These are phyloP conservation scores for Colletotrichum truncatum DNA, from an alignment of 2,329 filamentous ascomycete genomes.

Conservation along the genomic window DNA sequence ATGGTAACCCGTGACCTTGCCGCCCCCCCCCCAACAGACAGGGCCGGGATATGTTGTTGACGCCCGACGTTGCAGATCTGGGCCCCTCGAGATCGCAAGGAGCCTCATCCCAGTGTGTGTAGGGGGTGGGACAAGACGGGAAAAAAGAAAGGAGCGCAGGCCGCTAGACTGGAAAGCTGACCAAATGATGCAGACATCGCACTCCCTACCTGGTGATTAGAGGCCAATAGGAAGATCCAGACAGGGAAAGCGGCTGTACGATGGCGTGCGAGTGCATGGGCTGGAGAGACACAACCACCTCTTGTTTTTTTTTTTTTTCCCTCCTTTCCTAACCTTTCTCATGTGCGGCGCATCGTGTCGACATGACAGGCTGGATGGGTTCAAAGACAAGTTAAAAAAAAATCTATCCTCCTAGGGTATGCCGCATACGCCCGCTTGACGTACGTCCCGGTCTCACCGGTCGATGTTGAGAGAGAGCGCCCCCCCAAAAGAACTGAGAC, in stretches of 20 bases:
- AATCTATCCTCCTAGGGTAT: conserved; percentile 9
- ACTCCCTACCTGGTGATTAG: conserved; percentile 1
- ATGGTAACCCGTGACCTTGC: neutral
- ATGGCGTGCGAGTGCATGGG: conserved; percentile 7
- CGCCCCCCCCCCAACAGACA: neutral
- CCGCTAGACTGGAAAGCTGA: conserved; percentile 13
- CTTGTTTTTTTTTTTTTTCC: neutral
- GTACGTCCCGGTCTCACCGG: conserved; percentile 18
- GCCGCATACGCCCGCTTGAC: conserved; percentile 18
- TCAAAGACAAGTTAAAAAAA: too few species aligned
- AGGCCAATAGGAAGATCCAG: conserved; percentile 10
- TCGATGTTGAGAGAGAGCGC: neutral
- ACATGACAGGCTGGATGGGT: conserved; percentile 14
- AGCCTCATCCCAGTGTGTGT: conserved; percentile 8
- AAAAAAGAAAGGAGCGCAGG: conserved; percentile 21
- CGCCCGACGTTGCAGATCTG: conserved; percentile 23
- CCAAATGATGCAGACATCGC: conserved; percentile 6
- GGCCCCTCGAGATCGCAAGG: conserved; percentile 1
- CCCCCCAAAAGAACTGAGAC: conserved; percentile 17
- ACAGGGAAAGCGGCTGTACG: neutral
- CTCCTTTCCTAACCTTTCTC: too few species aligned
- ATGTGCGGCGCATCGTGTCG: too few species aligned
- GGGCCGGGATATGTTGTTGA: neutral
- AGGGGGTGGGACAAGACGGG: too few species aligned
- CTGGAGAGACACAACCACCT: conserved; percentile 22